Evolutionary conservation across 208 protist species (phyloP), one percentile per base, ranked within the genome.

Genomic region (Leishmania martiniquensis): DNA sequence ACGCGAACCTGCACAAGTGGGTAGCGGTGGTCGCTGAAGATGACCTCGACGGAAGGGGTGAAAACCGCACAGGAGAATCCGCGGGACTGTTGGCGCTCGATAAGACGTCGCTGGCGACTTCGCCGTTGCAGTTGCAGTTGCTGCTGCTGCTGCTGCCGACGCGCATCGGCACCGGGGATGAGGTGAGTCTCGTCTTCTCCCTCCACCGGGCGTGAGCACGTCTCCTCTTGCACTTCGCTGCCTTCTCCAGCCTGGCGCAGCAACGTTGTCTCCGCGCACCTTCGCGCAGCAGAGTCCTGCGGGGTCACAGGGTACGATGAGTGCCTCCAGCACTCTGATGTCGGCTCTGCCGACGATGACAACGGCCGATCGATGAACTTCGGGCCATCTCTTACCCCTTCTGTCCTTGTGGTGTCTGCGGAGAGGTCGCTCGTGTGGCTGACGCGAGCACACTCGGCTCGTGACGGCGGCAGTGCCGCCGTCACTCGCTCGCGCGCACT

Each of bases 1-100:
- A 87, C 75, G 15, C 67, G 47, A 22, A 87, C 49, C 59, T 88
- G 84, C 62, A 93, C 44, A 45, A 95, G 86, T 54, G 91, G 91
- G 80, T 93, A 92, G 45, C 87, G 88, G 34, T 90, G 73, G 72
- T 92, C 89, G 57, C 91, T 92, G 20, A 95, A 47, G 44, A 86
- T 92, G 34, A 93, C 49, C 67, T 91, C 85, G n/a, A 89, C 67
- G 13, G 83, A 52, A 12, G 88, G 80, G 12, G 85, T 79, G 52
- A 88, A 87, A 20, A 87, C 65, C 9, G 76, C 82, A 44, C 89
- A 77, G 0, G 86, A 88, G 76, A 85, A 69, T 55, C 65, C 69
- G 60, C 37, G 80, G 10, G 60, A 29, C 47, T 75, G 71, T 39
- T 66, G 45, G 32, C 32, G 76, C 60, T 15, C 45, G 4, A 74